Base-by-base conservation (phyloP, 352 stramenopile species). In the Pythium folliculosum region DNA sequence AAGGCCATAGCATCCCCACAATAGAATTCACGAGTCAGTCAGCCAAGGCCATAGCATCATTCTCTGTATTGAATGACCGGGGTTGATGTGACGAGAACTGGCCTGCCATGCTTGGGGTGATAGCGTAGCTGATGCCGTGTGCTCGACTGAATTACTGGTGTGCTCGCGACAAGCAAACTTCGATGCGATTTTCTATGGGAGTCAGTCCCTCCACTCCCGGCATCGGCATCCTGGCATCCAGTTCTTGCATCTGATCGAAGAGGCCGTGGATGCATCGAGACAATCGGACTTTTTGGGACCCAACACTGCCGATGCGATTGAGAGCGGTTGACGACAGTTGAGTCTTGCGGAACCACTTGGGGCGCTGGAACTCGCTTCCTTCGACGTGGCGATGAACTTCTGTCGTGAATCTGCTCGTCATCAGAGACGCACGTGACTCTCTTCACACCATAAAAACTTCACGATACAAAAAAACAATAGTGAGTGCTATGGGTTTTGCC, bases 131-230 rank as follows among this genome's bases (percentile, higher is more conserved):
- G 23, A 1, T 14, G n/a, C 30, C 12, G 23, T 6, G 16, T 16
- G 2, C 44, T 61, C 6, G 17, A 8, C 45, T 69, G 63, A 27
- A 56, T 30, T 35, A 69, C 63, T n/a, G 53, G 53, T 5, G 19
- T 30, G 17, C 53, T 25, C 27, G 45, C 44, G 32, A 48, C 44
- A 22, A 48, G 25, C 23, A 48, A 7, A n/a, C 40, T 47, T 37
- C 38, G 32, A n/a, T 50, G 32, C 1, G 17, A 21, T 45, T 32
- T 32, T 32, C 27, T 32, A 32, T 32, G 27, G 27, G 27, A 32
- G 27, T 32, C 27, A 32, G 27, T 6, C 27, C 27, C 27, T 32
- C 27, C 27, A 32, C 27, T 32, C 27, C 27, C 27, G 27, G 27
- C 27, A 32, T 32, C 27, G 27, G 27, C 27, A 32, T 32, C 2